A percentile compares a stretch with the other conserved stretches of the same genome.
These are phyloP conservation scores for Pyrus betulifolia DNA, from an alignment of 306 rosid genomes.

Conservation along the genomic window DNA sequence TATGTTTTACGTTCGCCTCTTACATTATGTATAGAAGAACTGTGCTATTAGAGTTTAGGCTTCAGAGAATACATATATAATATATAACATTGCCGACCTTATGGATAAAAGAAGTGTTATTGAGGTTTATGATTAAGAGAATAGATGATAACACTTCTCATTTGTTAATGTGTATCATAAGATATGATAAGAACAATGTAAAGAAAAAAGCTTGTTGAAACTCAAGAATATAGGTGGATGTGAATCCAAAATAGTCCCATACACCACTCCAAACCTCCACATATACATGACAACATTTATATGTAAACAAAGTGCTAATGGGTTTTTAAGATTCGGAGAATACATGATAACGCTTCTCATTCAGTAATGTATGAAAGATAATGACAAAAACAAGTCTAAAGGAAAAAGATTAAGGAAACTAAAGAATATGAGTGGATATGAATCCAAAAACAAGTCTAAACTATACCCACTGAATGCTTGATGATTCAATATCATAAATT, in stretches of 20 bases:
- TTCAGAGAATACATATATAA: not conserved
- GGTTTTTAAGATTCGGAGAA: not conserved
- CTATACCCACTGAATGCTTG: not conserved
- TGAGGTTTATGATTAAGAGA: not conserved
- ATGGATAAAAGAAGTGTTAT: not conserved
- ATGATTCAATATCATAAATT: not conserved
- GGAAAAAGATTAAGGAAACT: not conserved
- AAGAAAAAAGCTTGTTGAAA: not conserved
- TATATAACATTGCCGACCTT: no score
- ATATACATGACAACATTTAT: not conserved
- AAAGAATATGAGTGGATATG: not conserved
- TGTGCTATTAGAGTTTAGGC: not conserved
- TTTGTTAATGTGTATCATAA: not conserved
- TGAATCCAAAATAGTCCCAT: not conserved
- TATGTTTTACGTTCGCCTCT: not conserved
- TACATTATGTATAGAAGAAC: not conserved
- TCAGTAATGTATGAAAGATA: not conserved
- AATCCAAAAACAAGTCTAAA: not conserved
- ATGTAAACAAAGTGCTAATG: not conserved
- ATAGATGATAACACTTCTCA: not conserved
- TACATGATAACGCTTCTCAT: not conserved
- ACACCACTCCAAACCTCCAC: not conserved
- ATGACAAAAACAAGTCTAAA: not conserved
- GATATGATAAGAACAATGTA: no score
- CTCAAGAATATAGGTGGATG: not conserved